Evolutionary conservation across 2,329 filamentous ascomycete genomes (phyloP).

Genomic region (Colletotrichum sublineola): DNA sequence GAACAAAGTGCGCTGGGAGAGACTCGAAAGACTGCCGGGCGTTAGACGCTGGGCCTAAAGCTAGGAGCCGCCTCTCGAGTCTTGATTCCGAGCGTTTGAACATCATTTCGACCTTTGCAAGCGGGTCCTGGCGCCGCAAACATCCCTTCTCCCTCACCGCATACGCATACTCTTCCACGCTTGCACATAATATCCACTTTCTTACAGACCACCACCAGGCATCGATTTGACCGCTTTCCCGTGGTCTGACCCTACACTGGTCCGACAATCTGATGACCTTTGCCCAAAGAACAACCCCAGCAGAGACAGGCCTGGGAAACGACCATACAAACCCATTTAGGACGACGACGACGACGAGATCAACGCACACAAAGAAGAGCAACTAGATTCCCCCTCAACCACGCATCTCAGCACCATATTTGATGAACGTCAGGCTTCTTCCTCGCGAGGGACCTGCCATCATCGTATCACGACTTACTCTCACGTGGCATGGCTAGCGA

Average conservation of each 20-base stretch:
- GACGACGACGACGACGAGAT: background rate
- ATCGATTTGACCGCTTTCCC: constrained; percentile 5
- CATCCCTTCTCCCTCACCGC: constrained; percentile 25
- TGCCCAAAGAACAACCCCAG: background rate
- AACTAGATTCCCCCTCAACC: background rate
- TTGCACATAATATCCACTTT: constrained; percentile 11
- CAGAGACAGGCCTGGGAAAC: background rate
- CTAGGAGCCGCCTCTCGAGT: constrained; percentile 2
- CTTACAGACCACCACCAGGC: background rate
- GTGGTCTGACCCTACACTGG: constrained; percentile 3
- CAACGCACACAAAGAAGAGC: background rate
- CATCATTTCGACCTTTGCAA: constrained; percentile 4
- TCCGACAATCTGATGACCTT: background rate
- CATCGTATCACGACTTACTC: background rate
- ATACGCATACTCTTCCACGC: constrained; percentile 11
- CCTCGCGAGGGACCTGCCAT: background rate
- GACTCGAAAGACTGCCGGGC: background rate
- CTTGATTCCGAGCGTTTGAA: background rate
- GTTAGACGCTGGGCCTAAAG: background rate
- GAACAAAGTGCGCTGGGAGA: background rate
- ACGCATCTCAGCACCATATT: background rate
- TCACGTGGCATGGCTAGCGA: constrained; percentile 11
- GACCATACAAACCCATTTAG: background rate
- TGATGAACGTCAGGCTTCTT: background rate
- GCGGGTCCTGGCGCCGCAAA: constrained; percentile 1